Base-by-base conservation (phyloP, 495 filamentous ascomycete species). In the Thermothielavioides terrestris region DNA sequence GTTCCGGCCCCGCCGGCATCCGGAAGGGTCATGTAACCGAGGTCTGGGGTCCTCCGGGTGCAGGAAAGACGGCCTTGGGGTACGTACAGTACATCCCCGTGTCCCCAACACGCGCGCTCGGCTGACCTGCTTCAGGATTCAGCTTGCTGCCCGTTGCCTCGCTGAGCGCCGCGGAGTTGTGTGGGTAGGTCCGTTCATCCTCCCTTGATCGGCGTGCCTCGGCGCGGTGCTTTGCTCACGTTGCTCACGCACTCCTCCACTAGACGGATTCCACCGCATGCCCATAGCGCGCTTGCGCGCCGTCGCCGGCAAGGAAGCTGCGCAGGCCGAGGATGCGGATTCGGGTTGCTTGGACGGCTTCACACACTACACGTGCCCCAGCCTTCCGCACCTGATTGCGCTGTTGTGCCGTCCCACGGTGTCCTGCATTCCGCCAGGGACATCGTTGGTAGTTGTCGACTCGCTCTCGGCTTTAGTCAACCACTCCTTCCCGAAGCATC, bases 61-160 rank as follows among this genome's bases (percentile, higher is more conserved):
- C 77, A 14, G 92, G 92, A 11, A 97, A 97, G 68, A 94, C 91
- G 0, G 70, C 84, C 5, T 68, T 98, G 54, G 84, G 81, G 91
- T 94, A 64, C 51, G 61, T 20, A 18, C 20, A 3, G 12, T 15
- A 10, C 3, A 23, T 8, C 25, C 10, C 15, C 12, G 11, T 21
- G 34, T 15, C 42, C 22, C 17, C 9, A 17, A 10, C 31, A 21
- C 17, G 4, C 23, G 41, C 27, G 6, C 22, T 17, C 22, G 17
- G 26, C 48, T 58, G 42, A 52, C 42, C 22, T 14, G 12, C 10
- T 37, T 42, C 53, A 91, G 85, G 26, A 72, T 91, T 55, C 88
- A 83, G 61, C 68, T 83, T 26, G 73, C 82, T 32, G 75, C 77
- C n/a, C 78, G 76, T 59, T 78, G 80, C 45, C 68, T 95, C 17